These are phyloP conservation scores for Globisporangium apiculatum DNA, from an alignment of 352 stramenopile species.

Conservation along the genomic window DNA sequence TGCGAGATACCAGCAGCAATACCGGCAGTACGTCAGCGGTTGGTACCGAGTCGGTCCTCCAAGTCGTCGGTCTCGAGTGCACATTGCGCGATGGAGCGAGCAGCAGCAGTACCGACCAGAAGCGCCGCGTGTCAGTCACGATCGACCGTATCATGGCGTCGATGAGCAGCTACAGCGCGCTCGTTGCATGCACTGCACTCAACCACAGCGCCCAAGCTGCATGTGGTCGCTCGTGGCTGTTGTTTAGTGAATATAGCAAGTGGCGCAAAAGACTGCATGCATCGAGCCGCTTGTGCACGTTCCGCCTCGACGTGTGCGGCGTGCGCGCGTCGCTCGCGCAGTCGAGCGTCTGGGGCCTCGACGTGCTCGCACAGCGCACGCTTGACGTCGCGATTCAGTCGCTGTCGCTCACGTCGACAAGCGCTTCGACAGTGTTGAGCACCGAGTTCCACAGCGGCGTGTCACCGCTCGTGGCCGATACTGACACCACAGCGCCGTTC, in stretches of 20 bases:
- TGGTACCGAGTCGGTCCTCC: conserved; percentile 1
- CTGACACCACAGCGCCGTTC: conserved; percentile 3
- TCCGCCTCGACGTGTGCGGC: conserved; percentile 27
- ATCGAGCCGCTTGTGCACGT: conserved; percentile 5
- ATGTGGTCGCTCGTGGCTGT: not conserved
- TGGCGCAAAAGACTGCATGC: no score
- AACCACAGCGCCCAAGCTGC: not conserved
- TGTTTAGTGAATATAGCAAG: no score
- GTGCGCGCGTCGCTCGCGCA: conserved; percentile 15
- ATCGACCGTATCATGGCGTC: conserved; percentile 1
- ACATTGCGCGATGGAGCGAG: not conserved
- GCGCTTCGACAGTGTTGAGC: not conserved
- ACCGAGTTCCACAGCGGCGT: conserved; percentile 7
- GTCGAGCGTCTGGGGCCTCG: conserved; percentile 12
- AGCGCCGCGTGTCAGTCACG: not conserved
- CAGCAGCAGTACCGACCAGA: not conserved
- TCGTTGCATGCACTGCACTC: conserved; percentile 1
- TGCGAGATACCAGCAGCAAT: not conserved
- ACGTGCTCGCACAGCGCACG: conserved; percentile 21
- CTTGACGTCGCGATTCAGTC: conserved; percentile 12
- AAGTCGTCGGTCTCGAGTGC: conserved; percentile 7
- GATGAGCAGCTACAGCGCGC: conserved; percentile 1
- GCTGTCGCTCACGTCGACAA: conserved; percentile 6
- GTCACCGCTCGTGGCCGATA: not conserved
- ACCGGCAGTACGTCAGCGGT: no score